Evolutionary conservation across 495 filamentous ascomycete species (phyloP).

Genomic region (Platismatia glauca): DNA sequence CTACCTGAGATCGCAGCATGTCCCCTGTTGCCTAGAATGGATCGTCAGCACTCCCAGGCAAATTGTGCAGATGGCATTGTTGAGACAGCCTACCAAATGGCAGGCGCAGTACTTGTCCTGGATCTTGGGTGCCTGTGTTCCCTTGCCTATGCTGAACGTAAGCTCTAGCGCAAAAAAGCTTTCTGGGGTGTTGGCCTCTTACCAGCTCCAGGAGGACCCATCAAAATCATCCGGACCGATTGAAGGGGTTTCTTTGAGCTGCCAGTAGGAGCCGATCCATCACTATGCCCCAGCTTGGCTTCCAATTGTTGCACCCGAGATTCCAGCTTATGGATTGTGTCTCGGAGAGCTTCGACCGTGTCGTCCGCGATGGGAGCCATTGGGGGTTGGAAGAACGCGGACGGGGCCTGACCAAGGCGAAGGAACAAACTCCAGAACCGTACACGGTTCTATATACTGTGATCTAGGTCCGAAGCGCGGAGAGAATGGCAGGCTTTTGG

Average conservation of each 20-base stretch:
- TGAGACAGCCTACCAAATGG: conserved; percentile 65
- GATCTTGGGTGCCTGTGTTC: conserved; percentile 94
- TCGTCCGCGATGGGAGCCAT: conserved; percentile 85
- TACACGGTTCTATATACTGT: conserved; percentile 9
- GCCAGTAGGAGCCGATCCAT: conserved; percentile 23
- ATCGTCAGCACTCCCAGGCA: conserved; percentile 15
- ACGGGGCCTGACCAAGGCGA: conserved; percentile 33
- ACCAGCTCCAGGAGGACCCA: conserved; percentile 97
- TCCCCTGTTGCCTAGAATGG: conserved; percentile 80
- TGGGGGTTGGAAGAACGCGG: conserved; percentile 32
- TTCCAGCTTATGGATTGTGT: conserved; percentile 76
- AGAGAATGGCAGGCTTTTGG: neutral
- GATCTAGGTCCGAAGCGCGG: neutral
- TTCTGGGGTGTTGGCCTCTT: conserved; percentile 30
- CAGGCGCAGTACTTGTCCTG: conserved; percentile 96
- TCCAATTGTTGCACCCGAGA: conserved; percentile 72
- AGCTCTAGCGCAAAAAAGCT: conserved; percentile 4
- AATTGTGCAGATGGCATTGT: neutral
- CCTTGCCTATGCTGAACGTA: conserved; percentile 63
- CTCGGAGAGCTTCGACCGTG: conserved; percentile 60
- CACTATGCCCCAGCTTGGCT: conserved; percentile 45
- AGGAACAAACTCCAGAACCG: conserved; percentile 12
- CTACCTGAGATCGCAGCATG: conserved; percentile 97
- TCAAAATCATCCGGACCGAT: conserved; percentile 87
- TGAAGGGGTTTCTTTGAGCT: conserved; percentile 40